Conservation (phyloP, 192 early-diverging fungal species). For the Lobosporangium transversale region DNA sequence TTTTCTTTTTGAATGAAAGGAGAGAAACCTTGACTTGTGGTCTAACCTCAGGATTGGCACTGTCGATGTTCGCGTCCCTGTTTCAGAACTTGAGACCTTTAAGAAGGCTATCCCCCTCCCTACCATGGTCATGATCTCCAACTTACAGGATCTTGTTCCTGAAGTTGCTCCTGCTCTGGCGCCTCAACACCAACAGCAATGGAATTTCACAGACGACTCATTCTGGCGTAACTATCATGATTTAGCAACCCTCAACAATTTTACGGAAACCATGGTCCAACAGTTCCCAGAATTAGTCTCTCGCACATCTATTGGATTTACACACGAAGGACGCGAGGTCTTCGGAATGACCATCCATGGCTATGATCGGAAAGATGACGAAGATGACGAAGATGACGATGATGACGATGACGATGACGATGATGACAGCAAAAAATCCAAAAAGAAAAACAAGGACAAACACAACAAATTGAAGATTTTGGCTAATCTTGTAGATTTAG, state of each 20-base stretch:
- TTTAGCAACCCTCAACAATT: slow-evolving; percentile 53
- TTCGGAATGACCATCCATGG: slow-evolving; percentile 55
- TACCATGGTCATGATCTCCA: slow-evolving; percentile 31
- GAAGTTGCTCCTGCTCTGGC: slow-evolving; percentile 17
- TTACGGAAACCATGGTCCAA: slow-evolving; percentile 45
- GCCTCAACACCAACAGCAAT: neutral
- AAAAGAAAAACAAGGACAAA: neutral
- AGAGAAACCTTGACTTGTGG: slow-evolving; percentile 49
- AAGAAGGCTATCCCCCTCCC: slow-evolving; percentile 24
- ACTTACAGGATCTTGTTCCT: slow-evolving; percentile 43
- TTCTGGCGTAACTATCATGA: slow-evolving; percentile 57
- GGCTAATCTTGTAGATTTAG: too few relatives aligned
- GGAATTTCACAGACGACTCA: slow-evolving; percentile 43
- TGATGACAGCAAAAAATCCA: slow-evolving; percentile 1
- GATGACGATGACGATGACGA: slow-evolving; percentile 17
- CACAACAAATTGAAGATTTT: too few relatives aligned
- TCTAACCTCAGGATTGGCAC: slow-evolving; percentile 48
- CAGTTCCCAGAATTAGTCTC: slow-evolving; percentile 56
- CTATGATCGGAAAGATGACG: slow-evolving; percentile 3
- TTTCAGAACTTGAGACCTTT: slow-evolving; percentile 23
- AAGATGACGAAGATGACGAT: slow-evolving; percentile 14
- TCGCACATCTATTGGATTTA: slow-evolving; percentile 55
- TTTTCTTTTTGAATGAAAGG: slow-evolving; percentile 12
- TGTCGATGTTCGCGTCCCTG: slow-evolving; percentile 45
- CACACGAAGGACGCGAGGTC: slow-evolving; percentile 61